These are phyloP conservation scores for Amanita jacksonii DNA, from an alignment of 768 basidiomycete genomes.

Conservation along the genomic window DNA sequence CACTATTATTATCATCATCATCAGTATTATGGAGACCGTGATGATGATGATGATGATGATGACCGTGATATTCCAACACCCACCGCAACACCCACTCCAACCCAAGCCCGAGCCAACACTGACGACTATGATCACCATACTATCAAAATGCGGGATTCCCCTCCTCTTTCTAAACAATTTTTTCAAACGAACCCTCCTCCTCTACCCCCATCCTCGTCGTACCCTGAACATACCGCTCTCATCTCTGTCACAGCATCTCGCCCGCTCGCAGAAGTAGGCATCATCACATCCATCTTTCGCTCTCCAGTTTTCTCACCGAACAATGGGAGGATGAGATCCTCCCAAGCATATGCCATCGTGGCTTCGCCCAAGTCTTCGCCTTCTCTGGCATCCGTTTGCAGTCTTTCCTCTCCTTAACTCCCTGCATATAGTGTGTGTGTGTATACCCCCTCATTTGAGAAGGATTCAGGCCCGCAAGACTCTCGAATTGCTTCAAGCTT, in stretches of 20 bases:
- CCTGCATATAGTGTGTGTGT: no score
- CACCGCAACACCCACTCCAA: no score
- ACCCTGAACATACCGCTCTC: not conserved
- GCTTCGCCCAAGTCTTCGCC: constrained; percentile 3
- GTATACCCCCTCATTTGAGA: no score
- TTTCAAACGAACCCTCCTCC: no score
- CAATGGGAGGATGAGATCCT: not conserved
- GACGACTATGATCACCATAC: no score
- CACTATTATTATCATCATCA: no score
- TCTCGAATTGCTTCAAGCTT: not conserved
- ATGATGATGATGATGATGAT: no score
- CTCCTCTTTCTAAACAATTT: no score
- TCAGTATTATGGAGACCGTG: no score
- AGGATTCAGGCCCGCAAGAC: constrained; percentile 1
- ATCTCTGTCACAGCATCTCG: not conserved
- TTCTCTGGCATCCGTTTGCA: not conserved
- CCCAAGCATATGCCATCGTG: not conserved
- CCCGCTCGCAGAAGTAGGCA: not conserved
- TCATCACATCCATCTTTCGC: constrained; percentile 2
- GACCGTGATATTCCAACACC: no score
- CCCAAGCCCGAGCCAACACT: no score
- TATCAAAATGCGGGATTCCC: no score
- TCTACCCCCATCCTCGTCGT: not conserved
- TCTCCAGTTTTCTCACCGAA: not conserved
- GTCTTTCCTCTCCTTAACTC: not conserved